Conservation (phyloP, 345 rosid species). For the Noccaea caerulescens region DNA sequence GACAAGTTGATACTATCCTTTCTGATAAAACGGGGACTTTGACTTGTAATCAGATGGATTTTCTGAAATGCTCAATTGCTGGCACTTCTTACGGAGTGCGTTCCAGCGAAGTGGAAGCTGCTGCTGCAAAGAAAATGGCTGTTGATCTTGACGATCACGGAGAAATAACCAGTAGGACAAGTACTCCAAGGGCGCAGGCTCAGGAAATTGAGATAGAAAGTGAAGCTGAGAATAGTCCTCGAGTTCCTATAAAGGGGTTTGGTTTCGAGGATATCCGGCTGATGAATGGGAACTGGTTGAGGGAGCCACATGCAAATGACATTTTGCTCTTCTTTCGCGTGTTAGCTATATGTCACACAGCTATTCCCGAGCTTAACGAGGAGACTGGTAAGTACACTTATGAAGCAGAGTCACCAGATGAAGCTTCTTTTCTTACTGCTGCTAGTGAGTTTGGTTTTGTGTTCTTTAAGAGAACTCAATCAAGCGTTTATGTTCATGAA, state of each 20-base stretch:
- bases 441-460: slow-evolving; percentile 96
- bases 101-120: slow-evolving; percentile 86
- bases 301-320: slow-evolving; percentile 62
- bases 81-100: slow-evolving; percentile 79
- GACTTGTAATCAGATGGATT: slow-evolving; percentile 99
- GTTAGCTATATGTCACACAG: slow-evolving; percentile 91
- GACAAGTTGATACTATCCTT: slow-evolving; percentile 95
- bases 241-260: slow-evolving; percentile 71
- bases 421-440: slow-evolving; percentile 89
- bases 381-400: slow-evolving; percentile 70
- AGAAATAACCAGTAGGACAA: slow-evolving; percentile 45
- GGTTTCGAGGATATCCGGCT: slow-evolving; percentile 85
- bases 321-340: slow-evolving; percentile 67
- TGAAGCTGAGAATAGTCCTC: slow-evolving; percentile 51
- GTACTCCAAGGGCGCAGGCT: slow-evolving; percentile 43
- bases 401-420: slow-evolving; percentile 98
- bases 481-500: slow-evolving; percentile 77
- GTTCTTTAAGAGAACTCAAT: slow-evolving; percentile 82
- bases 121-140: slow-evolving; percentile 87
- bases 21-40: slow-evolving; percentile 98
- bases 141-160: slow-evolving; percentile 67
- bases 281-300: slow-evolving; percentile 80
- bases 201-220: slow-evolving; percentile 82
- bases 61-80: slow-evolving; percentile 90
- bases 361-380: slow-evolving; percentile 86